Base-by-base conservation (phyloP, 192 early-diverging fungal species). In the Coemansia sp. region DNA sequence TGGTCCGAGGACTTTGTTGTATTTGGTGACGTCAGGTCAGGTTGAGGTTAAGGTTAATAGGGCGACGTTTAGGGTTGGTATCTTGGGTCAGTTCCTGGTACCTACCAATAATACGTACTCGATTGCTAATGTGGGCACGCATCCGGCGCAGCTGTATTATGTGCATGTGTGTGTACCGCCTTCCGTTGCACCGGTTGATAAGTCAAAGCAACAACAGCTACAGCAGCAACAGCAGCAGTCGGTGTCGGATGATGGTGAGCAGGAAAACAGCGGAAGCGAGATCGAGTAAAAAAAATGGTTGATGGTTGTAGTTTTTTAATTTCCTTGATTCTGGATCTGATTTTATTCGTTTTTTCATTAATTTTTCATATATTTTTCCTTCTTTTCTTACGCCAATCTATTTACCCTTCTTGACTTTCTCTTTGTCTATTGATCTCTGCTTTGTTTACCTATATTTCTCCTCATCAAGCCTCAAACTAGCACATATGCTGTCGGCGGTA, bases 41-140 rank as follows among this genome's bases (percentile, higher is more conserved):
- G 77, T 80, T 2, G 77, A 80, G 48, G 71, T 80, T 4, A 45
- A 32, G 22, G 18, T 80, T 8, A 67, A 74, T 51, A 28, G 49
- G n/a, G 63, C 77, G 1, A 65, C 45, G 31, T 74, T 80, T 36
- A 48, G 42, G 0, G 77, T 80, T 28, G 77, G 77, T 2, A 49
- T 71, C 8, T 50, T 80, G 6, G 77, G 77, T 2, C 77, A 80
- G 63, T 73, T 80, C n/a, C 16, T 80, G 18, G 62, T 80, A 2
- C 77, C 77, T 7, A 55, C 33, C 31, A 36, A 60, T 66, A 80
- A 80, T 58, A 40, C 66, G 14, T 80, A 80, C 17, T 56, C 65
- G 51, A 74, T 80, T n/a, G 42, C 50, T 17, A 80, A 80, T 42
- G 67, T 74, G 31, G 77, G 77, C 56, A 80, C 77, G 25, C 77